These are phyloP conservation scores for Leccinum barrowsii DNA, from an alignment of 768 basidiomycete genomes.

Conservation along the genomic window DNA sequence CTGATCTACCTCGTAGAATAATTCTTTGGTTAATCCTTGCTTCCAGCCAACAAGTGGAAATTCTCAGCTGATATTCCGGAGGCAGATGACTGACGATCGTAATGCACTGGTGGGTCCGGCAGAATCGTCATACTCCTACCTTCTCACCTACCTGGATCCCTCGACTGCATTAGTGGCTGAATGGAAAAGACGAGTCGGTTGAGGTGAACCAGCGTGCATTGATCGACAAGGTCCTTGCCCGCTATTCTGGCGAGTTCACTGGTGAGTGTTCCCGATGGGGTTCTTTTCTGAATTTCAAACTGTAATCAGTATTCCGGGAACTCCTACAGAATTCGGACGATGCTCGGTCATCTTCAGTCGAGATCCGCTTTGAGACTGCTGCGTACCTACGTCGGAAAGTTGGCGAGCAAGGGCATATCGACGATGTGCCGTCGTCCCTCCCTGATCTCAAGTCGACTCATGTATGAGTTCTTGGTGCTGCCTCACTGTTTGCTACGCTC, in stretches of 20 bases:
- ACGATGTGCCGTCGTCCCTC: slow-evolving; percentile 26
- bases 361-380: slow-evolving; percentile 78
- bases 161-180: slow-evolving; percentile 39
- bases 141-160: not conserved
- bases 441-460: slow-evolving; percentile 64
- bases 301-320: slow-evolving; percentile 61
- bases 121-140: not conserved
- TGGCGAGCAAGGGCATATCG: slow-evolving; percentile 1
- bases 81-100: slow-evolving; percentile 29
- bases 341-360: slow-evolving; percentile 69
- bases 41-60: not conserved
- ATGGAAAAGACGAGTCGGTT: slow-evolving; percentile 75
- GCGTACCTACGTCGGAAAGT: slow-evolving; percentile 34
- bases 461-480: slow-evolving; percentile 35
- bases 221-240: slow-evolving; percentile 93
- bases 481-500: not conserved
- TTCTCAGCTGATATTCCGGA: not conserved
- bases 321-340: slow-evolving; percentile 96
- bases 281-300: not conserved
- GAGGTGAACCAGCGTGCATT: slow-evolving; percentile 96
- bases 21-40: not conserved
- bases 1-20: not conserved
- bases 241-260: slow-evolving; percentile 94
- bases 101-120: slow-evolving; percentile 24
- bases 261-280: slow-evolving; percentile 31